Evolutionary conservation across 345 rosid species (phyloP), one percentile per base, ranked within the genome.

Genomic region (Capsella bursapastoris): DNA sequence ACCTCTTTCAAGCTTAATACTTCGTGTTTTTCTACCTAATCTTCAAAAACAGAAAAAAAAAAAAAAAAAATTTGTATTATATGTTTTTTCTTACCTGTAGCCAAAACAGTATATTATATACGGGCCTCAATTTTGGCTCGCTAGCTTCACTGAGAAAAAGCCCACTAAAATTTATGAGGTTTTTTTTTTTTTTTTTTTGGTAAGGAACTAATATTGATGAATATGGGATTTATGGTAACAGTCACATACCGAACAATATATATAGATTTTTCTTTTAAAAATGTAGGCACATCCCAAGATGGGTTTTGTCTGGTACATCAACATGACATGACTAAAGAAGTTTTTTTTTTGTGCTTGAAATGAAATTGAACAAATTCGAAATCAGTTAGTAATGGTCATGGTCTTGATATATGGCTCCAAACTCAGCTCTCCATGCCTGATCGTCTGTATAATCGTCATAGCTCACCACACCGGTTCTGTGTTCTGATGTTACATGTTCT

Each of bases 371-470:
- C 9, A 32, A 12, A 29, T 18, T 22, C 2, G 1, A 31, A 31
- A 74, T 74, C 37, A 74, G 12, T 55, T 27, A 66, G 61, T 72
- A 72, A 38, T 28, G 31, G 35, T 81, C 78, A 70, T 87, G 97
- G 18, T 88, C 86, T 76, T 91, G 96, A 75, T 94, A 94, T 27
- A 86, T 87, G 44, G 96, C 87, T 68, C 97, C 92, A 78, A 94
- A 91, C 81, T 94, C 98, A 9, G 96, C 96, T 79, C 93, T 88
- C 97, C 97, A 94, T 5, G 97, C 91, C 66, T 90, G 93, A 71
- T 91, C 97, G 66, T 94, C 97, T 38, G 34, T 64, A 55, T 76
- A 69, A 41, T 68, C 64, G 25, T 76, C 74, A 44, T 68, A 68
- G 43, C 62, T 64, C 7, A 70, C 76, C 59, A 56, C 44, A n/a